Evolutionary conservation across 495 filamentous ascomycete genomes (phyloP), one percentile per base, ranked within the genome.

Genomic region (Aspergillus kassunensis): DNA sequence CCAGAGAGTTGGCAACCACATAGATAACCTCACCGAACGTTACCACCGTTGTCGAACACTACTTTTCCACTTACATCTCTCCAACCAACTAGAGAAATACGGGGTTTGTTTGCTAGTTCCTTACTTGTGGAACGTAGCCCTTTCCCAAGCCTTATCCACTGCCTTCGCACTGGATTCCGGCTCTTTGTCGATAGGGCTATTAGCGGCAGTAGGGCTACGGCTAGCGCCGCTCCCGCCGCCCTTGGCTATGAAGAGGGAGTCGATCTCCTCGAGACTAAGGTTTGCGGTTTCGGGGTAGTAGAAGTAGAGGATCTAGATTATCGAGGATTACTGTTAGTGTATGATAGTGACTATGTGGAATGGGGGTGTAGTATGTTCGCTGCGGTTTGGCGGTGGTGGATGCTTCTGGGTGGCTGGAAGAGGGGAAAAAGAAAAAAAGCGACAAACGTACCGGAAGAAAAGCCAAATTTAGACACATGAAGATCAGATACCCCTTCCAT

Each of bases 401-500:
- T 44, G 24, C 4, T 27, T 27, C 4, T 27, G 24, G 24, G 9
- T 9, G 24, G 24, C 1, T 24, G 18, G 24, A 18, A 25, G 27
- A 49, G 16, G 10, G 37, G 19, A 20, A 25, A 23, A 21, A 35
- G 31, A 29, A 4, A 49, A 45, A 25, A 13, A 44, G 23, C 2
- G 3, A 10, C 34, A 16, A n/a, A 51, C 56, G 52, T 44, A 69
- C 63, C 40, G 71, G 70, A 2, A 76, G 56, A 60, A 77, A 78
- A 13, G 51, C 39, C 19, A 72, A 57, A 56, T 84, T 84, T 55
- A 83, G 70, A 45, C 72, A 74, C 56, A 76, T 76, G 66, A 79
- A 86, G 53, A 83, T 78, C 34, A 84, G 67, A 55, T 80, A 85
- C 53, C 79, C 80, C 44, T 75, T 70, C 81, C 80, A 86, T 2